phyloP scores from a whole-genome alignment of 2,329 filamentous ascomycete species.

The Thielaviopsis euricoi region DNA sequence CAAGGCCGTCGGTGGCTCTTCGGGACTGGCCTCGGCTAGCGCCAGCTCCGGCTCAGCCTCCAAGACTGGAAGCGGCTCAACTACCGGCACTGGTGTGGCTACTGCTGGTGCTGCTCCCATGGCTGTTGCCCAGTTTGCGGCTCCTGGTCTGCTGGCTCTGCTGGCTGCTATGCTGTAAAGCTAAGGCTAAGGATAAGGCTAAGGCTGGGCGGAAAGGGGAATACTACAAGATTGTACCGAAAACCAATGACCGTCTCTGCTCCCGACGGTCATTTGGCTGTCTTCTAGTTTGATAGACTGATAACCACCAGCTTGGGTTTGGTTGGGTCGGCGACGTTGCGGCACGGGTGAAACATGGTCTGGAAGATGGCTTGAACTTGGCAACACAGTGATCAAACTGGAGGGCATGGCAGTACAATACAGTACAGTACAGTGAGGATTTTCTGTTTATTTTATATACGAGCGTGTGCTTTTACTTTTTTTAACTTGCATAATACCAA shows the following conservation, averaged over 20 bases:
- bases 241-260: too few relatives aligned
- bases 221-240: too few relatives aligned
- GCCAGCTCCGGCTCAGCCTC: not conserved
- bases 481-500: not conserved
- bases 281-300: too few relatives aligned
- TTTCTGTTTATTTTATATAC: not conserved
- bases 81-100: slow-evolving; percentile 3
- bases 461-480: not conserved
- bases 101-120: slow-evolving; percentile 8
- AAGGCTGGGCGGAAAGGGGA: too few relatives aligned
- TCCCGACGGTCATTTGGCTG: too few relatives aligned
- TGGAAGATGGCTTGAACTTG: too few relatives aligned
- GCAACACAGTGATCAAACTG: not conserved
- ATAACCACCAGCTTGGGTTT: too few relatives aligned
- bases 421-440: not conserved
- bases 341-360: too few relatives aligned
- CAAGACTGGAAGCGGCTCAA: not conserved
- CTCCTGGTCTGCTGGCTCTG: slow-evolving; percentile 6
- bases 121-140: not conserved
- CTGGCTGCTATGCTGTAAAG: slow-evolving; percentile 7
- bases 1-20: slow-evolving; percentile 3
- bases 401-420: not conserved
- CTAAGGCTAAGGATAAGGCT: too few relatives aligned
- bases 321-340: too few relatives aligned
- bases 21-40: slow-evolving; percentile 6